A percentile compares a stretch with the other conserved stretches of the same genome.
Conservation (phyloP, 73 alveolate species). For the Tetrahymena malaccensis region DNA sequence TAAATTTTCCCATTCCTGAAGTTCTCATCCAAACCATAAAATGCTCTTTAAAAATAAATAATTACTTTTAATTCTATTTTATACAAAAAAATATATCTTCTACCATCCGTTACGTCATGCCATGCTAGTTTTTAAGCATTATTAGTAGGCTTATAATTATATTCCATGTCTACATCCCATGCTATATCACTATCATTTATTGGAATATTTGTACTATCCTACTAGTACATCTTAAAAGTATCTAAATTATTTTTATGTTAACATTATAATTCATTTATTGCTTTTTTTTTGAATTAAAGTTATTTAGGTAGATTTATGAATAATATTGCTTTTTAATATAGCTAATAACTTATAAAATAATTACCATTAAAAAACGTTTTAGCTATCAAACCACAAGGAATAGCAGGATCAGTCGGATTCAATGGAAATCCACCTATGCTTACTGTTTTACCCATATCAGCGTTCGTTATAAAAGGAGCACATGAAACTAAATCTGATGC, state of each 20-base stretch:
- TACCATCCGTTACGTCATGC: constrained; percentile 56
- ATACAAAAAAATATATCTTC: constrained; percentile 52
- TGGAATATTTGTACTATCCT: not conserved
- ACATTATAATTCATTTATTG: too few species aligned
- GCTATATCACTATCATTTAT: constrained; percentile 64
- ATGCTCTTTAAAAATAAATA: constrained; percentile 51
- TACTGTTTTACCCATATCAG: constrained; percentile 37
- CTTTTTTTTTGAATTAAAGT: not conserved
- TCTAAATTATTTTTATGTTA: not conserved
- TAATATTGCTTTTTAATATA: not conserved
- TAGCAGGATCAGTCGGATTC: constrained; percentile 53
- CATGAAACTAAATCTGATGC: constrained; percentile 48
- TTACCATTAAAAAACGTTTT: constrained; percentile 74
- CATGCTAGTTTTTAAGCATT: constrained; percentile 51
- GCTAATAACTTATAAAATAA: too few species aligned
- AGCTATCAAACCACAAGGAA: constrained; percentile 90
- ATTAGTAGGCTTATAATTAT: constrained; percentile 55
- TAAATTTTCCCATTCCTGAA: constrained; percentile 81
- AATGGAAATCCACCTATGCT: not conserved
- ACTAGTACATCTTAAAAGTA: not conserved
- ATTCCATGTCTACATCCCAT: constrained; percentile 62
- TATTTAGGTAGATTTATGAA: not conserved
- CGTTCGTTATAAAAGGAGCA: constrained; percentile 70
- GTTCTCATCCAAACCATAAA: constrained; percentile 93
- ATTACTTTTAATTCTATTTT: constrained; percentile 36